Conservation (phyloP, 257 asterid species). For the Vinca minor region DNA sequence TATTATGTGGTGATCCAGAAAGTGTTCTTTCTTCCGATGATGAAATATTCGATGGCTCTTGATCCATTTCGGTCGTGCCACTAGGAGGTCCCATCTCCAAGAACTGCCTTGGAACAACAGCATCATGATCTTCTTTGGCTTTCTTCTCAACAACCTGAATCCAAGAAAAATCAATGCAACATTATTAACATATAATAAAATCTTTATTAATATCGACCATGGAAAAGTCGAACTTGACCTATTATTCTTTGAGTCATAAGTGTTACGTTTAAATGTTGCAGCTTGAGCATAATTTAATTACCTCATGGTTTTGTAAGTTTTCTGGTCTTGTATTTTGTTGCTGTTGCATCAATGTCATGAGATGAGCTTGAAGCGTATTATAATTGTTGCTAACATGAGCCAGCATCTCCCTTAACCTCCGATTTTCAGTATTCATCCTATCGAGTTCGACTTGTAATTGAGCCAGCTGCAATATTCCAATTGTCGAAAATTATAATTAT, state of each 20-base stretch:
- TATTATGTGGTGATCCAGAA: conserved; percentile 52
- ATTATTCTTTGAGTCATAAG: too few species aligned
- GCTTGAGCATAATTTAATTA: not conserved
- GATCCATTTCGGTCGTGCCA: too few species aligned
- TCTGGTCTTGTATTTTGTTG: conserved; percentile 14
- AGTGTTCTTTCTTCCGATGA: conserved; percentile 72
- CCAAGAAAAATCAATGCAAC: not conserved
- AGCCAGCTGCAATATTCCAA: conserved; percentile 32
- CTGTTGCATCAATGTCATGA: conserved; percentile 38
- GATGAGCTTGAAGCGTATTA: conserved; percentile 54
- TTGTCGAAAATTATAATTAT: not conserved
- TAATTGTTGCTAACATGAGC: conserved; percentile 55
- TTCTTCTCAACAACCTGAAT: conserved; percentile 13
- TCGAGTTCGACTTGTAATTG: conserved; percentile 54
- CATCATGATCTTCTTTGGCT: conserved; percentile 6
- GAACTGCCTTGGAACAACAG: conserved; percentile 52
- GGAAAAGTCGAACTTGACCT: too few species aligned
- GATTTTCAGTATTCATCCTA: conserved; percentile 62
- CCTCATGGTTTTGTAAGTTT: conserved; percentile 23
- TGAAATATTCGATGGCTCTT: too few species aligned
- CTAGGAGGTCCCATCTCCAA: conserved; percentile 45
- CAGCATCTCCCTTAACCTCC: conserved; percentile 65
- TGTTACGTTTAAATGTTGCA: too few species aligned
- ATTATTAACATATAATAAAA: too few species aligned
- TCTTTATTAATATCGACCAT: too few species aligned